Evolutionary conservation across 805 yeast genomes (phyloP).

Genomic region (Crinitomyces ghanaensis): DNA sequence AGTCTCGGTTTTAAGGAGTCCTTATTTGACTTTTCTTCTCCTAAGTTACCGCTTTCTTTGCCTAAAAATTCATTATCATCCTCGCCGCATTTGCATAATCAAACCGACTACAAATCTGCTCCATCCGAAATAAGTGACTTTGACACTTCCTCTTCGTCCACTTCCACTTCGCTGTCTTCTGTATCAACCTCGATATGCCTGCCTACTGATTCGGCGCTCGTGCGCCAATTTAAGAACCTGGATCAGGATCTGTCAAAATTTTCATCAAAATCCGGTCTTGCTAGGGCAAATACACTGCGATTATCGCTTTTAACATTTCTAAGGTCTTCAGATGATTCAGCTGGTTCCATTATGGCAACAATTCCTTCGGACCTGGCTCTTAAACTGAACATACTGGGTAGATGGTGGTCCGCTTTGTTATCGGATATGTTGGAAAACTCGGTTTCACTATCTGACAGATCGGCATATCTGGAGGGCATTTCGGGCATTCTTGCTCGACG

Average conservation of each 20-base stretch:
- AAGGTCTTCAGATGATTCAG: slow-evolving; percentile 20
- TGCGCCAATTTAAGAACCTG: slow-evolving; percentile 17
- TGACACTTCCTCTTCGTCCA: slow-evolving; percentile 2
- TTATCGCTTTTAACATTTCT: slow-evolving; percentile 32
- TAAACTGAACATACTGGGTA: slow-evolving; percentile 21
- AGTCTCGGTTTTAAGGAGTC: no score
- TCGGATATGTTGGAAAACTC: slow-evolving; percentile 20
- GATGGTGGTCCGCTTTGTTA: slow-evolving; percentile 31
- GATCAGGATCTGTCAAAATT: slow-evolving; percentile 23
- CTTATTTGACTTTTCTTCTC: no score
- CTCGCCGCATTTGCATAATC: no score
- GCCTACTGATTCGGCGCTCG: slow-evolving; percentile 1
- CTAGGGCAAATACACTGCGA: slow-evolving; percentile 29
- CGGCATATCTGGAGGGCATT: slow-evolving; percentile 30
- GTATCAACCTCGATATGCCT: slow-evolving; percentile 1
- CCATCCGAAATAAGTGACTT: no score
- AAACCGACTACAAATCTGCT: no score
- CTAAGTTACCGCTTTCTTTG: no score
- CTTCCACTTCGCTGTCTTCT: slow-evolving; percentile 2
- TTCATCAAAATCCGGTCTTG: slow-evolving; percentile 20
- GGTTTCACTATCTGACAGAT: slow-evolving; percentile 26
- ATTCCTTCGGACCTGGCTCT: no score
- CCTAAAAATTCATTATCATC: no score
- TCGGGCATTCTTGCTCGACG: slow-evolving; percentile 27
- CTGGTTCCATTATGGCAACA: slow-evolving; percentile 13